Base-by-base conservation (phyloP, 495 filamentous ascomycete genomes). In the Letharia columbiana region DNA sequence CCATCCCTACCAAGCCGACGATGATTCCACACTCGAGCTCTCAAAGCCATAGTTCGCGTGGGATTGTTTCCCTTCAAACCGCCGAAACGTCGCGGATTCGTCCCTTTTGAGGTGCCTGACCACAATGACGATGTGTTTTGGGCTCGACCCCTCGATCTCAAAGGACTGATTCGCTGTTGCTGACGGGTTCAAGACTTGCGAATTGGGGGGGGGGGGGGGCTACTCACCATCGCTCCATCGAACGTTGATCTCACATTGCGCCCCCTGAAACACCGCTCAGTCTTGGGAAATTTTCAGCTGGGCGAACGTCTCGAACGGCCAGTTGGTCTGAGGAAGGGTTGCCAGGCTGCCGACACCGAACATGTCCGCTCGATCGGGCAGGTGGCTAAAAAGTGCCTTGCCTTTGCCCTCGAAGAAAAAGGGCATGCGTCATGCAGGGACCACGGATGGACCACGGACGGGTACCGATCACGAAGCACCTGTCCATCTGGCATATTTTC, bases 401-500 rank as follows among this genome's bases (percentile, higher is more conserved):
- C 0, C 23, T 28, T 0, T 0, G 0, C 23, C 23, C 23, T 28
- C 23, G 23, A 28, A 28, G 23, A 28, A 28, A 28, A 28, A 28
- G 23, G 23, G 2, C 6, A 17, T 10, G 54, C 54, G 20, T 37
- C 31, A 57, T 57, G 54, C 54, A 57, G 33, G 54, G 54, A 20
- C 54, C 3, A 17, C 50, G 50, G 49, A 52, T 28, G 11, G 49
- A 12, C 23, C 7, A 31, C 50, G 49, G 49, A 56, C 35, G 52
- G 37, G 37, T 23, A 52, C 28, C 49, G 49, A 56, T 56, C 50
- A 54, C 23, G 23, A 54, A 54, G 50, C 50, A 54, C 11, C 52
- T 56, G 54, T 57, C 54, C 33, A 57, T 57, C 54, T 57, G 31
- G 54, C 54, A 57, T 57, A 57, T 37, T 33, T 33, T 57, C 54